These are phyloP conservation scores for Penicillium thymicola DNA, from an alignment of 2,329 filamentous ascomycete genomes.

Conservation along the genomic window DNA sequence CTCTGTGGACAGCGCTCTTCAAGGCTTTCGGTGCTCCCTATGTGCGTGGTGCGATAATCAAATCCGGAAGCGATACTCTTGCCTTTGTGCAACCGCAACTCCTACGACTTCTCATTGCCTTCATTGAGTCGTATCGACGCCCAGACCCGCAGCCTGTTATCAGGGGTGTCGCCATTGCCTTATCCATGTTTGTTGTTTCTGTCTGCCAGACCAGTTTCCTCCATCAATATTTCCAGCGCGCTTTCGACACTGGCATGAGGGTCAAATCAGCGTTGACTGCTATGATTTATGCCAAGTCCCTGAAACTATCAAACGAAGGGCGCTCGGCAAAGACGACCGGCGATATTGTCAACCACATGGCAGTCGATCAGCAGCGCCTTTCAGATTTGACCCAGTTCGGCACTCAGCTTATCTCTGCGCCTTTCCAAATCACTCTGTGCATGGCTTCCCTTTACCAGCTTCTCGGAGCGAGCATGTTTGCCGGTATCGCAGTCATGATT, in stretches of 20 bases:
- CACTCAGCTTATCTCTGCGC: constrained; percentile 93
- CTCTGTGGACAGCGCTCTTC: constrained; percentile 82
- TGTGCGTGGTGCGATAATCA: constrained; percentile 76
- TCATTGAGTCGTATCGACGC: constrained; percentile 71
- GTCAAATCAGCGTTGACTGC: constrained; percentile 89
- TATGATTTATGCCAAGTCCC: constrained; percentile 87
- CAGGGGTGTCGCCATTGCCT: constrained; percentile 79
- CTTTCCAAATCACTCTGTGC: constrained; percentile 92
- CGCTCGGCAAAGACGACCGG: constrained; percentile 85
- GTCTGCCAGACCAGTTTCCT: constrained; percentile 83
- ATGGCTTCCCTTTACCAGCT: constrained; percentile 94
- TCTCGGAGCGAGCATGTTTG: constrained; percentile 93
- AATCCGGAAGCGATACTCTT: constrained; percentile 79
- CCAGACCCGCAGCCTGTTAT: constrained; percentile 70
- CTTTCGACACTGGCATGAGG: constrained; percentile 94
- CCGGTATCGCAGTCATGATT: constrained; percentile 91
- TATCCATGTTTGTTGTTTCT: constrained; percentile 89
- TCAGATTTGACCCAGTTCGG: constrained; percentile 94
- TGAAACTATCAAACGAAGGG: constrained; percentile 89
- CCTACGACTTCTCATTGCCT: constrained; percentile 76
- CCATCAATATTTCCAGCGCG: constrained; percentile 95
- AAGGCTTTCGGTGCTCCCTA: constrained; percentile 84
- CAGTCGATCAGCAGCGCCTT: constrained; percentile 91
- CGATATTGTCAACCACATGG: constrained; percentile 99
- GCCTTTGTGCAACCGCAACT: constrained; percentile 91